A percentile compares a stretch with the other conserved stretches of the same genome.
Evolutionary conservation across 2,329 filamentous ascomycete species (phyloP).

Genomic region (Cladosporium phlei): DNA sequence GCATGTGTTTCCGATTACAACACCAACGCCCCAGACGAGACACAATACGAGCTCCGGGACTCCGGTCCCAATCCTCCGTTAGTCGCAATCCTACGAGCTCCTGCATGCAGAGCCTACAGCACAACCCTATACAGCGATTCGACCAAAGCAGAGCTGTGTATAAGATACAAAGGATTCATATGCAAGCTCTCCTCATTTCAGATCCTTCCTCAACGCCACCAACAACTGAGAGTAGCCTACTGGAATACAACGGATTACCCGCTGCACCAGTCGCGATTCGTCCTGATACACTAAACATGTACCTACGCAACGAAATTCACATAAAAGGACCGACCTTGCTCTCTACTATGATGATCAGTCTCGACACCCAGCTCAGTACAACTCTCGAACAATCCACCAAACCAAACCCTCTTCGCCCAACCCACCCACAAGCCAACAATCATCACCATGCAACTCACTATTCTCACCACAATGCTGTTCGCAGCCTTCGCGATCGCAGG

Average conservation of each 20-base stretch:
- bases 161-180: background rate
- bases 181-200: background rate
- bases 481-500: slow-evolving; percentile 2
- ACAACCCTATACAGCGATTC: background rate
- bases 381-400: background rate
- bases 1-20: background rate
- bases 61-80: background rate
- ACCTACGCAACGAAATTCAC: background rate
- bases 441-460: background rate
- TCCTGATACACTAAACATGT: background rate
- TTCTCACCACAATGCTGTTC: background rate
- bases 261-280: background rate
- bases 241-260: background rate
- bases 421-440: background rate
- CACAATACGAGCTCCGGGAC: background rate
- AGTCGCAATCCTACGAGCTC: background rate
- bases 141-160: background rate
- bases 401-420: background rate
- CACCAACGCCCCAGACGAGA: background rate
- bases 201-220: background rate
- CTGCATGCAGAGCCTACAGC: background rate
- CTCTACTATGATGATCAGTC: background rate
- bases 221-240: background rate
- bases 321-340: background rate
- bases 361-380: background rate